Evolutionary conservation across 2,329 filamentous ascomycete genomes (phyloP).

Genomic region (Curvularia lunata): DNA sequence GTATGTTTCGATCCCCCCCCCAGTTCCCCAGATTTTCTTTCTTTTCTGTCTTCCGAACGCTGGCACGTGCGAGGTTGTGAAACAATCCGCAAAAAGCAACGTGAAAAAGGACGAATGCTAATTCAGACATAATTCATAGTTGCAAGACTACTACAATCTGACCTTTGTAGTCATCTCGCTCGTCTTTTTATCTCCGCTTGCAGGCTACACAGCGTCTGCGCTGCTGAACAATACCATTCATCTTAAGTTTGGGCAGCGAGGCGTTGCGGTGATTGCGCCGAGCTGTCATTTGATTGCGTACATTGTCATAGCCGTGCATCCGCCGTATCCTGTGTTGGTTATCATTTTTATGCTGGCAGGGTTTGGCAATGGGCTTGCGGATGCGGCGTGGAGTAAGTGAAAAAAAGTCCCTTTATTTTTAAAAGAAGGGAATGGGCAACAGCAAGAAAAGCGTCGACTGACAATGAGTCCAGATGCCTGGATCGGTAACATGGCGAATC

Average conservation of each 20-base stretch:
- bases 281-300: slow-evolving; percentile 69
- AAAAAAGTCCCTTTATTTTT: too few species aligned
- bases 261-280: slow-evolving; percentile 71
- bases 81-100: neutral
- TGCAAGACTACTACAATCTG: slow-evolving; percentile 68
- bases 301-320: slow-evolving; percentile 69
- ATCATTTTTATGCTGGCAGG: slow-evolving; percentile 70
- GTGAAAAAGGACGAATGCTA: neutral
- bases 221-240: slow-evolving; percentile 70
- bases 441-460: neutral
- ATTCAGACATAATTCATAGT: slow-evolving; percentile 44
- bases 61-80: neutral
- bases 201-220: slow-evolving; percentile 69
- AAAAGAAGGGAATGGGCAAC: too few species aligned
- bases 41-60: too few species aligned
- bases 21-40: neutral
- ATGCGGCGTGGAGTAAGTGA: slow-evolving; percentile 58
- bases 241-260: slow-evolving; percentile 70
- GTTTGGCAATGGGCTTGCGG: slow-evolving; percentile 73
- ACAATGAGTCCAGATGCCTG: slow-evolving; percentile 50
- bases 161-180: slow-evolving; percentile 69
- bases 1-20: slow-evolving; percentile 28
- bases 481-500: slow-evolving; percentile 74
- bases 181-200: slow-evolving; percentile 70
- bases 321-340: slow-evolving; percentile 71